Evolutionary conservation across 2,329 filamentous ascomycete species (phyloP).

Genomic region (Fusarium anthophilum): DNA sequence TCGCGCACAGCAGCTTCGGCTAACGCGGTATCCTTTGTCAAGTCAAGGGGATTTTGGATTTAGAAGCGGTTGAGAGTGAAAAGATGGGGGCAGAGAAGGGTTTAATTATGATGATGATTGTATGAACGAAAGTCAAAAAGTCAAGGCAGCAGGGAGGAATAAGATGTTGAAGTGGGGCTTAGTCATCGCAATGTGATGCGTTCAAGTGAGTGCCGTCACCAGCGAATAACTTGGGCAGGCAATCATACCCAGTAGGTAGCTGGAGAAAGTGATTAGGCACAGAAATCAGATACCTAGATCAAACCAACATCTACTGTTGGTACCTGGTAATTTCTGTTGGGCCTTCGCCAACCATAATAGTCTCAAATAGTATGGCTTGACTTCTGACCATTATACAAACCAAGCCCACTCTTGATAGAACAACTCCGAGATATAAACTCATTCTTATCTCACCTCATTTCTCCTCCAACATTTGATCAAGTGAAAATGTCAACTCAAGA

Average conservation of each 20-base stretch:
- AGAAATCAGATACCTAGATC: not conserved
- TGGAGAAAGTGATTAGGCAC: not conserved
- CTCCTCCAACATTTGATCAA: not conserved
- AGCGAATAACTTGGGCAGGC: not conserved
- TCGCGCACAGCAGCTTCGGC: slow-evolving; percentile 55
- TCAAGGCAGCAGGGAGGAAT: not conserved
- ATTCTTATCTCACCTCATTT: not conserved
- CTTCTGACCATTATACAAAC: not conserved
- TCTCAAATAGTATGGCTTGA: not conserved
- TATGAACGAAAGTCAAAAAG: not conserved
- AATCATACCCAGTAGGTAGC: not conserved
- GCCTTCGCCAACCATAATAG: not conserved
- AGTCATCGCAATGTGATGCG: slow-evolving; percentile 13
- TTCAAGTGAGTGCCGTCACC: not conserved
- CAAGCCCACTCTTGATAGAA: slow-evolving; percentile 9
- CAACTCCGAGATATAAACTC: not conserved
- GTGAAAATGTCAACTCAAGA: slow-evolving; percentile 21
- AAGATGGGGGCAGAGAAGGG: not conserved
- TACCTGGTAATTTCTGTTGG: not conserved
- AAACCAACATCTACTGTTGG: not conserved
- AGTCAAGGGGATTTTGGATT: not conserved
- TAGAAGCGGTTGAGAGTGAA: not conserved
- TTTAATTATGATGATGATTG: not conserved
- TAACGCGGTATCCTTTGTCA: slow-evolving; percentile 2
- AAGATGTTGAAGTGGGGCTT: slow-evolving; percentile 16